Base-by-base conservation (phyloP, 495 filamentous ascomycete species). In the Aspergillus sclerotiicarbonarius region DNA sequence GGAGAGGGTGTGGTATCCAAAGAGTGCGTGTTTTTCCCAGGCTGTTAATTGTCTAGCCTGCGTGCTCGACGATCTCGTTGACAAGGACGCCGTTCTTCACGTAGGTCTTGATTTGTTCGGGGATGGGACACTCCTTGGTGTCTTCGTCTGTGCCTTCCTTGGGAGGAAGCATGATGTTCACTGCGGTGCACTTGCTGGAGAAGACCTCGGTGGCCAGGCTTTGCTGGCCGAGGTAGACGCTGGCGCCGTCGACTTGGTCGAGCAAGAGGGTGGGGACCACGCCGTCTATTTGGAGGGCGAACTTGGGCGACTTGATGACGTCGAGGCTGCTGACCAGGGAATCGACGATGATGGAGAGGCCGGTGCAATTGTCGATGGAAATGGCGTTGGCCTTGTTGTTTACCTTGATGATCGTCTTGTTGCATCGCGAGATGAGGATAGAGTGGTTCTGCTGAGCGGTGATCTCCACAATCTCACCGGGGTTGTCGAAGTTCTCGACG, bases 381-480 rank as follows among this genome's bases (percentile, higher is more conserved):
- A 99, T 87, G 12, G 92, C 91, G 72, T 98, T 99, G 33, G 90
- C 91, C 71, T 99, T 99, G 75, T 89, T 91, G 56, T 81, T 84
- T 62, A 99, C 76, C 62, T 92, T 88, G 65, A 99, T 84, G 37
- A 91, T 91, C n/a, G 87, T 88, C 69, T 92, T 90, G 73, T 81
- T 90, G 81, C 95, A 98, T 50, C 87, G 86, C 63, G 87, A 87
- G 72, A 99, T 92, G 64, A 98, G 86, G 62, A 99, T 87, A 9
- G 91, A 93, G 56, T 99, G 94, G 59, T 85, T 83, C 71, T 94
- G 87, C 45, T 82, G 76, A 7, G 90, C 92, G 41, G 90, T 76
- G 67, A 96, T 83, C 62, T 91, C 84, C 53, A 96, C 76, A 45
- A 90, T 83, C 1, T 84, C 78, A 13, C 75, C 61, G n/a, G 87